These are phyloP conservation scores for Cylindrodendrum hubeiense DNA, from an alignment of 2,329 filamentous ascomycete species.

Conservation along the genomic window DNA sequence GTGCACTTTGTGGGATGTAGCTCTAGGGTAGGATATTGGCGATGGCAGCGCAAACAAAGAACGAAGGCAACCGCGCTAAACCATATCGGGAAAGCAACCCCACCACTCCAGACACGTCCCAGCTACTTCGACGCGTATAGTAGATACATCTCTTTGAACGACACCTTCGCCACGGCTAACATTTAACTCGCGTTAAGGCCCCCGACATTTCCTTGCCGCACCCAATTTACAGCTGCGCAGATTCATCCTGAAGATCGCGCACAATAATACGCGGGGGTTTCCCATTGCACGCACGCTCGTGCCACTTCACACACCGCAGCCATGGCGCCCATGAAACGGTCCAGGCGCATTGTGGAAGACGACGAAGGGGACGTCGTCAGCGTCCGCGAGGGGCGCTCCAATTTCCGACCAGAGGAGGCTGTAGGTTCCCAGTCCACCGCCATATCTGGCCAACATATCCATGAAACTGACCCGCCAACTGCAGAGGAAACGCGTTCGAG, in stretches of 20 bases:
- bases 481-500: slow-evolving; percentile 51
- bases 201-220: neutral
- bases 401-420: slow-evolving; percentile 51
- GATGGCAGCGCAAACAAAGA: neutral
- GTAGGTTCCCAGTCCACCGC: slow-evolving; percentile 50
- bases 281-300: slow-evolving; percentile 4
- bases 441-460: neutral
- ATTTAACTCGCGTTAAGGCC: neutral
- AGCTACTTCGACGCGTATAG: slow-evolving; percentile 39
- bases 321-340: slow-evolving; percentile 57
- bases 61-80: slow-evolving; percentile 25
- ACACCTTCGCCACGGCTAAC: neutral
- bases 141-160: slow-evolving; percentile 19
- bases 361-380: slow-evolving; percentile 51
- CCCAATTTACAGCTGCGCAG: neutral
- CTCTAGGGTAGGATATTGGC: slow-evolving; percentile 8
- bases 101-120: slow-evolving; percentile 28
- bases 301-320: slow-evolving; percentile 23
- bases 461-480: neutral
- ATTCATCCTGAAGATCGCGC: neutral
- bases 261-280: neutral
- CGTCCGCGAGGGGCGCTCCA: slow-evolving; percentile 56
- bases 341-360: slow-evolving; percentile 51
- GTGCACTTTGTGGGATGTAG: neutral
- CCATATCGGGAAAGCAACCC: slow-evolving; percentile 21